Percentiles rank a stretch among this genome's conserved stretches.
Evolutionary conservation across 2,329 filamentous ascomycete genomes (phyloP).

Genomic region (Exophiala mesophila): DNA sequence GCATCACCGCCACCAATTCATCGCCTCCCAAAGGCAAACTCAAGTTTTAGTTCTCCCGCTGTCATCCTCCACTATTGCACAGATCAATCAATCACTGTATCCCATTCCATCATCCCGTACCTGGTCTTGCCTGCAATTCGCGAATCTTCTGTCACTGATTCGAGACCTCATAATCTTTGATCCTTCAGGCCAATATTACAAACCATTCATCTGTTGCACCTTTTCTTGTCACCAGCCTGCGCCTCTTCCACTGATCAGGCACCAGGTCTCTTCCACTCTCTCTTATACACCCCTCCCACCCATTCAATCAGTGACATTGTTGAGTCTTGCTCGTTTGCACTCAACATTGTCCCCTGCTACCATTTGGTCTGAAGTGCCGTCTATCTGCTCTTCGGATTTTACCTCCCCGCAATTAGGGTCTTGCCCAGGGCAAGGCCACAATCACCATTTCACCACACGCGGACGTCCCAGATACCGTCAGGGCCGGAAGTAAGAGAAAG

Average conservation of each 20-base stretch:
- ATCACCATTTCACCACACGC: slow-evolving; percentile 33
- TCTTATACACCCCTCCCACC: slow-evolving; percentile 3
- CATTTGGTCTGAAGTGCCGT: slow-evolving; percentile 15
- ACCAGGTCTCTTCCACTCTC: slow-evolving; percentile 15
- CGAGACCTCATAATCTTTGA: background rate
- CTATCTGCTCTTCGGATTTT: slow-evolving; percentile 18
- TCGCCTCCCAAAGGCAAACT: too few relatives aligned
- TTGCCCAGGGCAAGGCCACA: slow-evolving; percentile 28
- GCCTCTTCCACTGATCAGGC: slow-evolving; percentile 11
- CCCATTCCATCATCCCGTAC: background rate
- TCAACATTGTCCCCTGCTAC: background rate
- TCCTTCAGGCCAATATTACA: slow-evolving; percentile 4
- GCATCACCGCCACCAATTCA: background rate
- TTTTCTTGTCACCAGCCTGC: slow-evolving; percentile 9
- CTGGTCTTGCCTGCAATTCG: slow-evolving; percentile 9
- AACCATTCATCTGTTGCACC: slow-evolving; percentile 6
- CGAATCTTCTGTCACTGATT: slow-evolving; percentile 23
- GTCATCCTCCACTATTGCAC: background rate
- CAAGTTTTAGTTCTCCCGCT: background rate
- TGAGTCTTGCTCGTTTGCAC: slow-evolving; percentile 4
- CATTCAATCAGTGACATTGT: slow-evolving; percentile 2
- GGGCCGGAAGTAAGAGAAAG: slow-evolving; percentile 49
- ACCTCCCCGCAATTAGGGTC: slow-evolving; percentile 16
- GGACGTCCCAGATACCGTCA: slow-evolving; percentile 35
- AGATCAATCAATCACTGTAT: background rate